phyloP scores from a whole-genome alignment of 768 basidiomycete genomes.

The Boletellus sp. region DNA sequence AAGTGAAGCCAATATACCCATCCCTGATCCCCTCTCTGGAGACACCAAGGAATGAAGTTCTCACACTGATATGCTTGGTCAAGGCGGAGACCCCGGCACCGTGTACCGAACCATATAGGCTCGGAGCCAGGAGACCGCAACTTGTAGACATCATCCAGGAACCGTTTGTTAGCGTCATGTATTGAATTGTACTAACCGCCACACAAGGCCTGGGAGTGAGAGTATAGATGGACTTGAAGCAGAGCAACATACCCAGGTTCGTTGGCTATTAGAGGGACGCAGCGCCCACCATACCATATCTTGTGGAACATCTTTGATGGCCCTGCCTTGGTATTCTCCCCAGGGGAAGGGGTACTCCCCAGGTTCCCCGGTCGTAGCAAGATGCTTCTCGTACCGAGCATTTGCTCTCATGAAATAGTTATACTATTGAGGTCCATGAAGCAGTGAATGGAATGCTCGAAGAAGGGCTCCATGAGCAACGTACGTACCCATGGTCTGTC shows the following conservation, averaged over 20 bases:
- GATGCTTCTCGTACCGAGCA: constrained; percentile 9
- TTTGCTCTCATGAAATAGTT: constrained; percentile 1
- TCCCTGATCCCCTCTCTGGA: background rate
- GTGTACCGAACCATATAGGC: constrained; percentile 17
- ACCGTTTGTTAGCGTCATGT: constrained; percentile 9
- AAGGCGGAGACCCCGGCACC: constrained; percentile 15
- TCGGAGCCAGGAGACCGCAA: constrained; percentile 23
- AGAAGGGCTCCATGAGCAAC: background rate
- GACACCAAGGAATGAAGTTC: constrained; percentile 13
- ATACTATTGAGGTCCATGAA: constrained; percentile 1
- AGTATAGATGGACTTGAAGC: background rate
- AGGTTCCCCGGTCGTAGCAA: constrained; percentile 1
- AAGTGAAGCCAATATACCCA: constrained; percentile 3
- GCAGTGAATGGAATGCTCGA: background rate
- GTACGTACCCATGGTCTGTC: constrained; percentile 10
- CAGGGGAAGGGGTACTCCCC: constrained; percentile 7
- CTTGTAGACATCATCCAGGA: constrained; percentile 12
- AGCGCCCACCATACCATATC: constrained; percentile 15
- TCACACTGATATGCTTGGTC: constrained; percentile 10
- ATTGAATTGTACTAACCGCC: constrained; percentile 12
- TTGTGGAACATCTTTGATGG: constrained; percentile 15
- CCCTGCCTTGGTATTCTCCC: background rate
- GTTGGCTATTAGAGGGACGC: background rate
- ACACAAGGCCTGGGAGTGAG: background rate
- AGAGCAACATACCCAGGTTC: constrained; percentile 9